A percentile compares a stretch with the other conserved stretches of the same genome.
These are phyloP conservation scores for Vitis labrusca DNA, from an alignment of 164 flowering plant species.

Conservation along the genomic window DNA sequence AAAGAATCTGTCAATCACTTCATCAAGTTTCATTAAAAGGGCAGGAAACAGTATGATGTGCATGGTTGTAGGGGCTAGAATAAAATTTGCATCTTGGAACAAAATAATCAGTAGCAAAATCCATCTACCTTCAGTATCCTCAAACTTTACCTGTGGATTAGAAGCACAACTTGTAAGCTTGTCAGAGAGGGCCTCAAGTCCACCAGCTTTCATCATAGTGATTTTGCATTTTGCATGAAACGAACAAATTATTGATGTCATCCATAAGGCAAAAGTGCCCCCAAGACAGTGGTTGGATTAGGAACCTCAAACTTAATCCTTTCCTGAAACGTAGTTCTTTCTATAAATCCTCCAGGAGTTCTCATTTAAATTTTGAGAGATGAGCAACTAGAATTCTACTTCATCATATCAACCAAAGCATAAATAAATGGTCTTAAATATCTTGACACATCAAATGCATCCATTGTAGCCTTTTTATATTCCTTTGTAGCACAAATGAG, in stretches of 20 bases:
- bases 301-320: conserved; percentile 60
- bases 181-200: conserved; percentile 64
- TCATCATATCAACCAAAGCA: conserved; percentile 73
- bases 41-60: conserved; percentile 70
- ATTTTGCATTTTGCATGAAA: conserved; percentile 44
- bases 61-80: conserved; percentile 54
- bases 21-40: conserved; percentile 63
- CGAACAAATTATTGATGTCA: conserved; percentile 69
- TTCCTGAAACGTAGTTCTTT: conserved; percentile 42
- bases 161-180: conserved; percentile 61
- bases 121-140: conserved; percentile 65
- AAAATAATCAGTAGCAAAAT: conserved; percentile 50
- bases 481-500: conserved; percentile 77
- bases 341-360: conserved; percentile 57
- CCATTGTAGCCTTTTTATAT: conserved; percentile 54
- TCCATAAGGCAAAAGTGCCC: conserved; percentile 77
- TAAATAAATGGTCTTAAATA: conserved; percentile 56
- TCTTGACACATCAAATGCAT: conserved; percentile 62
- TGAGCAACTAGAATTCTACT: conserved; percentile 43
- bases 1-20: conserved; percentile 66
- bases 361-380: conserved; percentile 57
- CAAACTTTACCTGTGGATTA: conserved; percentile 2
- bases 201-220: conserved; percentile 78
- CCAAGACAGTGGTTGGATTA: conserved; percentile 72
- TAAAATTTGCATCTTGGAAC: conserved; percentile 67